Evolutionary conservation across 495 filamentous ascomycete species (phyloP), one percentile per base, ranked within the genome.

Genomic region (Penicillium ochrochloron): DNA sequence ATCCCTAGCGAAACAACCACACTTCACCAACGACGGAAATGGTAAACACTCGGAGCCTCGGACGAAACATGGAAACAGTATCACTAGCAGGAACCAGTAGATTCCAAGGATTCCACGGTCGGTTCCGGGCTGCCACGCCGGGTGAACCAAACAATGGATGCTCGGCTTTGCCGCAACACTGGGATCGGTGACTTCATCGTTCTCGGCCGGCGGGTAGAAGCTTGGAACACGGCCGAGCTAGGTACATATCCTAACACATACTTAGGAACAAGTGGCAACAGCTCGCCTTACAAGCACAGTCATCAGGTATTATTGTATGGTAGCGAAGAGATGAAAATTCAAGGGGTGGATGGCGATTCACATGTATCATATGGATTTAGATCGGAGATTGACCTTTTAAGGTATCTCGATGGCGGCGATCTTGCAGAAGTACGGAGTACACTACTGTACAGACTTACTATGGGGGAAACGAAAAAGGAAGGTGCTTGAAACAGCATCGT

Each of bases 71-170:
- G 8, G 44, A 25, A 9, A 19, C 10, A 50, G 46, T 50, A 27
- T 52, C 29, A 31, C 14, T 31, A 52, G 48, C 5, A 15, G 15
- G 14, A 52, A 27, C 27, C 42, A 19, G 42, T 23, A 48, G 42
- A 48, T 52, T 31, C 14, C 3, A 31, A 21, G 12, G 4, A 15
- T 52, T 52, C 48, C 48, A 52, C 48, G 48, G 48, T 31, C 56
- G 41, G 56, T 42, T 15, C 56, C 56, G 25, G 12, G 8, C 14
- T 23, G 23, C 23, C 37, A 42, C 25, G 27, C 37, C 48, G 57
- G 62, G 19, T 59, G 52, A 66, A 34, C 64, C 64, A 59, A 37
- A 66, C 44, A 59, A 9, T 29, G 23, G 17, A 48, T 2, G 21
- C 12, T 46, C 57, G 56, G 48, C 7, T n/a, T 41, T 33, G 55